Percentiles rank a stretch among this genome's conserved stretches.
Conservation (phyloP, 495 filamentous ascomycete genomes). For the Penicillium riverlandense region DNA sequence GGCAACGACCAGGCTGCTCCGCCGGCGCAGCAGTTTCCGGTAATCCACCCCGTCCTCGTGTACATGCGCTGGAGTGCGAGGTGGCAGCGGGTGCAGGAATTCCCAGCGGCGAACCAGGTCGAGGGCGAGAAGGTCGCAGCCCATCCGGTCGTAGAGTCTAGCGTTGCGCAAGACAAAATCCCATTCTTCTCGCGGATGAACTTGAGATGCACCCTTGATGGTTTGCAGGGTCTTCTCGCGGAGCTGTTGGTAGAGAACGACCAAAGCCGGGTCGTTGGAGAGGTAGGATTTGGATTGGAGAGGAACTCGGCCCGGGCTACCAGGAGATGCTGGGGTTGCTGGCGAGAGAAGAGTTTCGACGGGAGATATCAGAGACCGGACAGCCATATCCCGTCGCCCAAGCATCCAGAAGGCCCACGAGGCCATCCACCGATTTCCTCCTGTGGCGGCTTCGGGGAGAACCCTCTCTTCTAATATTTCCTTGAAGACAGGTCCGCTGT, state of each 20-base stretch:
- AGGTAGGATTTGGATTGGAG: conserved; percentile 71
- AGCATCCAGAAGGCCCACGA: conserved; percentile 98
- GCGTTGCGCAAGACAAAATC: conserved; percentile 86
- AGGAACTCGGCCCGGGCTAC: conserved; percentile 34
- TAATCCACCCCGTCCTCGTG: conserved; percentile 49
- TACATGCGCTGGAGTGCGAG: conserved; percentile 18
- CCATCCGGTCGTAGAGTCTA: conserved; percentile 87
- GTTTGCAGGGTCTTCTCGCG: conserved; percentile 82
- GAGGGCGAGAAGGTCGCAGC: conserved; percentile 86
- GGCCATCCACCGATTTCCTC: conserved; percentile 89
- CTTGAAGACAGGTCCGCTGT: conserved; percentile 65
- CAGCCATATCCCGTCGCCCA: conserved; percentile 71
- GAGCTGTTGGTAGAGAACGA: conserved; percentile 82
- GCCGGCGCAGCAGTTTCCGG: conserved; percentile 58
- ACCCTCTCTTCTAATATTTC: conserved; percentile 74
- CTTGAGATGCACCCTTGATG: conserved; percentile 71
- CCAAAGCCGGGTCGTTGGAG: conserved; percentile 80
- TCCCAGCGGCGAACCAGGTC: conserved; percentile 82
- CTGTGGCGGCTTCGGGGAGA: conserved; percentile 64
- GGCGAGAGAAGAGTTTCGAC: conserved; percentile 58
- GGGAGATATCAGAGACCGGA: conserved; percentile 80
- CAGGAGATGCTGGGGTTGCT: conserved; percentile 37
- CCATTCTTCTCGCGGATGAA: conserved; percentile 78
- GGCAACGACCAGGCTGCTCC: conserved; percentile 73
- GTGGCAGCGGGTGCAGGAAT: conserved; percentile 50